Evolutionary conservation across 129 eudicot species (phyloP).

Genomic region (Kitagawia praeruptora): DNA sequence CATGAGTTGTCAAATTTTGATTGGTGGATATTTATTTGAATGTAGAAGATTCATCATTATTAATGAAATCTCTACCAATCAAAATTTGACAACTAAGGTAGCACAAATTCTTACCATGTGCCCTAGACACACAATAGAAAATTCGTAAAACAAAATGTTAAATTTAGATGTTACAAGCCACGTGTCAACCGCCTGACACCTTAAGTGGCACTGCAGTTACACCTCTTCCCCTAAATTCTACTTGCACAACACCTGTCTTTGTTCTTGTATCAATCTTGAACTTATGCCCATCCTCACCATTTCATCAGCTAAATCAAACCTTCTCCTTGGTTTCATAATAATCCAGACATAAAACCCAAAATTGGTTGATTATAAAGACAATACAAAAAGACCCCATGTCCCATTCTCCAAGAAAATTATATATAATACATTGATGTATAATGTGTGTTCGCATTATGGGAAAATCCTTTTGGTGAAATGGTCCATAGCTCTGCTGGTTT

Average conservation of each 20-base stretch:
- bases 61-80: no score
- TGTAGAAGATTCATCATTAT: no score
- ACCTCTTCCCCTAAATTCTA: slow-evolving; percentile 30
- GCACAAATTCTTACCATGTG: no score
- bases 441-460: neutral
- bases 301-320: slow-evolving; percentile 10
- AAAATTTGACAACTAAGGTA: no score
- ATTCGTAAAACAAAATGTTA: no score
- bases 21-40: no score
- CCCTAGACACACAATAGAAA: no score
- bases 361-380: neutral
- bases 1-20: no score
- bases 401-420: neutral
- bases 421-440: neutral
- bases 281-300: slow-evolving; percentile 4
- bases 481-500: slow-evolving; percentile 9
- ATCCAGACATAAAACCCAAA: neutral
- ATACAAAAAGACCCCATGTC: neutral
- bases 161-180: neutral
- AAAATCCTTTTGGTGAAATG: slow-evolving; percentile 14
- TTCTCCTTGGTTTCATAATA: neutral
- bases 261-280: slow-evolving; percentile 11
- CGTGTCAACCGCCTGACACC: slow-evolving; percentile 5
- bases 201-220: slow-evolving; percentile 19
- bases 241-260: slow-evolving; percentile 28